phyloP scores from a whole-genome alignment of 163 green algal species.

The Prototheca wickerhamii region DNA sequence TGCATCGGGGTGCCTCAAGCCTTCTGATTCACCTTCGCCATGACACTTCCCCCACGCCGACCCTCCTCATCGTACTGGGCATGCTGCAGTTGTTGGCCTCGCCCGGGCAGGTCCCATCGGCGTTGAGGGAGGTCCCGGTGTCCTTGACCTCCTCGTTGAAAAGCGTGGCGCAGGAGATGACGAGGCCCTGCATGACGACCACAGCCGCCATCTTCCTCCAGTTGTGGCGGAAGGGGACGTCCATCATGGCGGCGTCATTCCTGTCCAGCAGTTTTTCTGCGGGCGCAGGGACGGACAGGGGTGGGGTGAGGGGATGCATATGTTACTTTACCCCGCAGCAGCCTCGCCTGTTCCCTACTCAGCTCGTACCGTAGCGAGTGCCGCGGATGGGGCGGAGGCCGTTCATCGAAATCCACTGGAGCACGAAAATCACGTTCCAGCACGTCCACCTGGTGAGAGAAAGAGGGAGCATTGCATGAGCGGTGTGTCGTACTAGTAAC shows the following conservation, averaged over 20 bases:
- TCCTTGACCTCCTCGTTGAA: neutral
- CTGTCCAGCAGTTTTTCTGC: neutral
- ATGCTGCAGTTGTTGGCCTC: constrained; percentile 4
- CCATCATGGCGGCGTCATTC: neutral
- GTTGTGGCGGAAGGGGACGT: neutral
- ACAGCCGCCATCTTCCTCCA: neutral
- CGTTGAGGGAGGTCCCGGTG: neutral
- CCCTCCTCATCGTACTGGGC: neutral
- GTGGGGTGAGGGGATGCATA: constrained; percentile 9
- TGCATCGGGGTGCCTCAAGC: neutral
- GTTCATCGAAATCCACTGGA: constrained; percentile 5
- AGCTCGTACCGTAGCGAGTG: neutral
- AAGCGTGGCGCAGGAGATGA: neutral
- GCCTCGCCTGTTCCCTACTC: neutral
- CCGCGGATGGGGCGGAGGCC: constrained; percentile 3
- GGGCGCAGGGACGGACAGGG: neutral
- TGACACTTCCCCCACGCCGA: neutral
- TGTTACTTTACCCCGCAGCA: constrained; percentile 1
- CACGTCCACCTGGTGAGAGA: constrained; percentile 22
- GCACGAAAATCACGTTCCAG: constrained; percentile 23
- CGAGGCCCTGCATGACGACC: neutral
- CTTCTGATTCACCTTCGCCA: neutral
- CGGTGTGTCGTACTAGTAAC: too few relatives aligned
- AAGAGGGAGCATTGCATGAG: too few relatives aligned
- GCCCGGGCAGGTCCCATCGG: neutral